phyloP scores from a whole-genome alignment of 371 early-diverging fungal genomes.

The Circinella umbellata region DNA sequence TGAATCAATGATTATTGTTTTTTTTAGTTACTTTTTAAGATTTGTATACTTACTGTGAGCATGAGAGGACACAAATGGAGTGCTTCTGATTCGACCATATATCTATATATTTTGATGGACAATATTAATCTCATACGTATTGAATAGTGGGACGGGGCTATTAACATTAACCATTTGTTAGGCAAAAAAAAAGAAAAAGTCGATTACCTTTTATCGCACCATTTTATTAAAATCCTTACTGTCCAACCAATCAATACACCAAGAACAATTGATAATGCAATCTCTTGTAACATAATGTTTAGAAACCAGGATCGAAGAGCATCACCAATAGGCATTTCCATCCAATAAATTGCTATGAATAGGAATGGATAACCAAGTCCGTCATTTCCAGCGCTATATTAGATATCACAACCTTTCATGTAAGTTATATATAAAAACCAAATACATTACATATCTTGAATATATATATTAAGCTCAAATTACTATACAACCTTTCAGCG shows the following conservation, averaged over 20 bases:
- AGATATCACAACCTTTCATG: not conserved
- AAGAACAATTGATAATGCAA: constrained; percentile 72
- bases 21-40: too few species aligned
- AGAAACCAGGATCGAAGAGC: constrained; percentile 80
- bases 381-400: constrained; percentile 77
- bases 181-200: too few species aligned
- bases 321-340: constrained; percentile 55
- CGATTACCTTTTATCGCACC: constrained; percentile 57
- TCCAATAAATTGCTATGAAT: constrained; percentile 76
- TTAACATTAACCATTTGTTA: too few species aligned
- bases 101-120: constrained; percentile 15
- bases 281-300: constrained; percentile 74
- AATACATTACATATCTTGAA: constrained; percentile 10
- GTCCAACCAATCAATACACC: constrained; percentile 83
- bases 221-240: constrained; percentile 71
- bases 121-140: too few species aligned
- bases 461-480: too few species aligned
- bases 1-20: too few species aligned
- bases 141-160: too few species aligned
- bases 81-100: constrained; percentile 90
- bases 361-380: constrained; percentile 90
- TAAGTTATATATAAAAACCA: constrained; percentile 44
- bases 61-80: constrained; percentile 88
- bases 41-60: constrained; percentile 64
- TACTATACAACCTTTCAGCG: constrained; percentile 64